phyloP scores from a whole-genome alignment of 139 green algal species.

The Ulvella scutata region DNA sequence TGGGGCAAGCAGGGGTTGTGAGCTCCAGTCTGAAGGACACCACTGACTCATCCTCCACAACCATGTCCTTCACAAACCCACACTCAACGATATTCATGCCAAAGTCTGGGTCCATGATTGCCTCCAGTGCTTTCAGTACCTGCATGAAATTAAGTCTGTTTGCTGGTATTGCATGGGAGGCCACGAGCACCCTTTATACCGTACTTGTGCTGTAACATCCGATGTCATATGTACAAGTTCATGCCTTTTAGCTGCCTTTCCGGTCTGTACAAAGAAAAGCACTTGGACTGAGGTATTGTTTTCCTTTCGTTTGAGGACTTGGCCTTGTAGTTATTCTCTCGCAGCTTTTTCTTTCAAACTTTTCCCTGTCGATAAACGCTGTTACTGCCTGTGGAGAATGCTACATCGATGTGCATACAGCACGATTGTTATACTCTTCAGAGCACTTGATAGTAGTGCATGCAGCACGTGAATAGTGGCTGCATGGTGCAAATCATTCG shows the following conservation, averaged over 20 bases:
- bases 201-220: neutral
- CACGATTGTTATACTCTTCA: no score
- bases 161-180: neutral
- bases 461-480: no score
- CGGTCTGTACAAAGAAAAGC: neutral
- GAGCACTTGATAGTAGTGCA: no score
- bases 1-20: constrained; percentile 93
- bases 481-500: no score
- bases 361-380: no score
- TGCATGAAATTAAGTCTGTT: constrained; percentile 8
- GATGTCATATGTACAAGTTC: neutral
- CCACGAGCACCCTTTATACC: neutral
- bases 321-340: neutral
- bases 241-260: neutral
- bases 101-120: constrained; percentile 96
- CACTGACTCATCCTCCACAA: constrained; percentile 13
- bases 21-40: constrained; percentile 82
- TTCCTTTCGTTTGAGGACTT: neutral
- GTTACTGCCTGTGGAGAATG: no score
- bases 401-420: no score
- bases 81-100: constrained; percentile 89
- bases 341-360: no score
- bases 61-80: constrained; percentile 89
- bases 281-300: neutral
- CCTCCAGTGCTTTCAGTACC: constrained; percentile 62